Conservation (phyloP, 441 rosid genomes). For the Eugenia klotzschiana region DNA sequence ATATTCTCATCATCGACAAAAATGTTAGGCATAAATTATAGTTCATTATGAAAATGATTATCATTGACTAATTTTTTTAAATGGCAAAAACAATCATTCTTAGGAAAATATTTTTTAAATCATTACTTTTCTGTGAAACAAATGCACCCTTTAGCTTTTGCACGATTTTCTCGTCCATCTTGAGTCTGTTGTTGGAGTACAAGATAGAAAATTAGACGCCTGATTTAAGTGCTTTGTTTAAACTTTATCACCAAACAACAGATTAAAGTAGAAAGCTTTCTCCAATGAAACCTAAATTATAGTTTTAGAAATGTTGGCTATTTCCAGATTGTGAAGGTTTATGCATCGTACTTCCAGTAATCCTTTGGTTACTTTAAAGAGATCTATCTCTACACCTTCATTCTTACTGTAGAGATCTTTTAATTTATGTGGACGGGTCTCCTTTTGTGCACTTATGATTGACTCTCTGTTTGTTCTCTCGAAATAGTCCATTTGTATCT, state of each 20-base stretch:
- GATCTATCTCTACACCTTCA: neutral
- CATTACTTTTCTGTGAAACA: neutral
- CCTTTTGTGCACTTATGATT: neutral
- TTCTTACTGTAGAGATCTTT: neutral
- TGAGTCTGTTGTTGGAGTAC: neutral
- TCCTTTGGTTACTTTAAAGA: neutral
- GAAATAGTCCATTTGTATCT: neutral
- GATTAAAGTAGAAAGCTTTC: neutral
- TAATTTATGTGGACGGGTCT: neutral
- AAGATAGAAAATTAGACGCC: neutral
- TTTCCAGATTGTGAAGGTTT: neutral
- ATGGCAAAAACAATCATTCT: neutral
- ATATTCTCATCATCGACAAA: neutral
- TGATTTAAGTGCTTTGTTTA: neutral
- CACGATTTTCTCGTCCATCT: neutral
- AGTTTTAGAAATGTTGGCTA: neutral
- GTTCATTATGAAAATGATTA: neutral
- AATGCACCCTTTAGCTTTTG: neutral
- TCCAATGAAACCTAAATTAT: neutral
- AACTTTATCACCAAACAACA: neutral
- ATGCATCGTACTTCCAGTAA: neutral
- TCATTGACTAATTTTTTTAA: neutral
- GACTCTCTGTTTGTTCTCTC: neutral
- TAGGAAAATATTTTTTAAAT: neutral
- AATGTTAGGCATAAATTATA: neutral